Percentiles rank a stretch among this genome's conserved stretches.
Conservation (phyloP, 805 yeast species). For the Candida stauntonica region DNA sequence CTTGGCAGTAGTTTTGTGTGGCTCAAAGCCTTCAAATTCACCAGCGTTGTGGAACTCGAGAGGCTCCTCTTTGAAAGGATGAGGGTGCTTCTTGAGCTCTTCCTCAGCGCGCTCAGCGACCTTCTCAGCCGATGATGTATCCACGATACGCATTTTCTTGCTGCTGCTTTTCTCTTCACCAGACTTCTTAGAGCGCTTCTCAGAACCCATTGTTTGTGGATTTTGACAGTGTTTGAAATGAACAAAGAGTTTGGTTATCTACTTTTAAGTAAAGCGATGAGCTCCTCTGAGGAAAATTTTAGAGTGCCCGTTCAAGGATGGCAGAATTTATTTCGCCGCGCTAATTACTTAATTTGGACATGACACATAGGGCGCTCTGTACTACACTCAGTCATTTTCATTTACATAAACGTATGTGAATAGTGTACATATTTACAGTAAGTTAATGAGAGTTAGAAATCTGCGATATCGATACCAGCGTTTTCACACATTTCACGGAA, state of each 20-base stretch:
- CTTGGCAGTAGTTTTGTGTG: conserved; percentile 63
- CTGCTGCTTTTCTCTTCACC: conserved; percentile 36
- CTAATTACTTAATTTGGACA: not conserved
- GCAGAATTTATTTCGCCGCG: not conserved
- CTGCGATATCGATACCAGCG: not conserved
- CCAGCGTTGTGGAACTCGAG: conserved; percentile 60
- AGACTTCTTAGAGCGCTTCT: conserved; percentile 12
- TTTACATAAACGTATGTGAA: too few species aligned
- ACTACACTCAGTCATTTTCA: too few species aligned
- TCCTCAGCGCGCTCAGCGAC: conserved; percentile 68
- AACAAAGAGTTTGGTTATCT: not conserved
- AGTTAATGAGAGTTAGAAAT: too few species aligned
- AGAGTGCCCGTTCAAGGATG: conserved; percentile 4
- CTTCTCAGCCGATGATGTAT: conserved; percentile 53
- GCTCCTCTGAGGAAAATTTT: conserved; percentile 4
- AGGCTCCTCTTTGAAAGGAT: conserved; percentile 30
- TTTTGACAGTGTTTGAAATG: not conserved
- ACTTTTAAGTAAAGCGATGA: conserved; percentile 1
- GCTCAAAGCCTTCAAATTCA: conserved; percentile 49
- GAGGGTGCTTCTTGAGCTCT: conserved; percentile 45
- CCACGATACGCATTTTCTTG: conserved; percentile 46
- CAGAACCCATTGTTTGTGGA: conserved; percentile 9
- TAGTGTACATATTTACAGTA: too few species aligned
- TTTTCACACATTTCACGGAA: conserved; percentile 35
- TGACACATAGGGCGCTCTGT: conserved; percentile 1